A percentile compares a stretch with the other conserved stretches of the same genome.
These are phyloP conservation scores for Persicaria maculosa DNA, from an alignment of 148 eudicot genomes.

Conservation along the genomic window DNA sequence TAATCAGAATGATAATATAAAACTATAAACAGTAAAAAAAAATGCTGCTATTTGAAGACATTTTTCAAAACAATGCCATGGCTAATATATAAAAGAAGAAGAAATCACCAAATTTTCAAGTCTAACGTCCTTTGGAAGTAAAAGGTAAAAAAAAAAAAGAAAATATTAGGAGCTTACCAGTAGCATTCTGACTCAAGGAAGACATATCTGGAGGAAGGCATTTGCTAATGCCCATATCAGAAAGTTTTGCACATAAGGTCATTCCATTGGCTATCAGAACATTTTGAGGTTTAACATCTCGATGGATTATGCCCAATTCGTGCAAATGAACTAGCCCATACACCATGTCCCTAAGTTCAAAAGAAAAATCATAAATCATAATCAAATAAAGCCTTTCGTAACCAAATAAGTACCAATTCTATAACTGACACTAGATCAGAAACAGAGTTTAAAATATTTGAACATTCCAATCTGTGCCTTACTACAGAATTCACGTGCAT, in stretches of 20 bases:
- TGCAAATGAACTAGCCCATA: conserved; percentile 85
- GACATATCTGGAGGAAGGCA: conserved; percentile 71
- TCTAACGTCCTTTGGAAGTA: neutral
- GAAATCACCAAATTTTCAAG: neutral
- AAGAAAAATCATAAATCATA: neutral
- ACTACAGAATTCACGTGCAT: neutral
- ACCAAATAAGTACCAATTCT: neutral
- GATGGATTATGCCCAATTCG: conserved; percentile 81
- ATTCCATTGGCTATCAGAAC: conserved; percentile 70
- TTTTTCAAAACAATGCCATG: neutral
- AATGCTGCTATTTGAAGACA: neutral
- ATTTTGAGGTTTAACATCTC: conserved; percentile 92
- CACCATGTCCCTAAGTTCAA: conserved; percentile 66
- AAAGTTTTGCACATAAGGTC: conserved; percentile 62
- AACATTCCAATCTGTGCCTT: neutral
- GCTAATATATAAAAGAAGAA: neutral
- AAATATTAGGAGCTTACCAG: conserved; percentile 39
- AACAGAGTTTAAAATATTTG: neutral
- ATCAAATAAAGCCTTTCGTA: neutral
- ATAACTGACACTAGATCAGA: neutral
- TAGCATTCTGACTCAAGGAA: conserved; percentile 73
- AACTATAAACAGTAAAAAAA: neutral
- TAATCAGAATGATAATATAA: neutral
- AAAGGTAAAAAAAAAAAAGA: neutral
- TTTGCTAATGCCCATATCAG: conserved; percentile 99